Percentiles rank a stretch among this genome's conserved stretches.
These are phyloP conservation scores for Pseudogymnoascus sp. DNA, from an alignment of 2,329 filamentous ascomycete genomes.

Conservation along the genomic window DNA sequence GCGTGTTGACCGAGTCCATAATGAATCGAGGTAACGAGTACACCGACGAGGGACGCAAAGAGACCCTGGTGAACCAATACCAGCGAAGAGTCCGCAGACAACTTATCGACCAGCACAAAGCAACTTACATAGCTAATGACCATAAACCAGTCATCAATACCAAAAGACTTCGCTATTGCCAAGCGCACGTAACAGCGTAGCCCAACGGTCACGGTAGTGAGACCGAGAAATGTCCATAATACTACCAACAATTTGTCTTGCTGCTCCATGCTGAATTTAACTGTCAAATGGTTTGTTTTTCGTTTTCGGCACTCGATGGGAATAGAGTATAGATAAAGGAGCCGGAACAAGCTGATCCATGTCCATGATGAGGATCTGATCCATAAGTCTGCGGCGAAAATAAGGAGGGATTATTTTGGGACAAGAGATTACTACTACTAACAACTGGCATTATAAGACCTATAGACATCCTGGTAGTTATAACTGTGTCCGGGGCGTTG, in stretches of 20 bases:
- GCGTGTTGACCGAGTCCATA: constrained; percentile 20
- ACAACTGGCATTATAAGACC: not conserved
- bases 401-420: not conserved
- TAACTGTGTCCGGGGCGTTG: no score
- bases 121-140: constrained; percentile 14
- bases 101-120: not conserved
- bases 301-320: not conserved
- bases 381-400: not conserved
- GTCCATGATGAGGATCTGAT: not conserved
- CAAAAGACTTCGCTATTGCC: constrained; percentile 16
- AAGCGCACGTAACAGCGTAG: constrained; percentile 17
- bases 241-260: not conserved
- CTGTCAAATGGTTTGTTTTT: not conserved
- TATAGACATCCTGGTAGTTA: not conserved
- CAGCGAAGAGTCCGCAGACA: not conserved
- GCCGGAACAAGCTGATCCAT: not conserved
- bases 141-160: constrained; percentile 19
- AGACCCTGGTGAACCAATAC: not conserved
- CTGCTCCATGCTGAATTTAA: not conserved
- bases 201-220: constrained; percentile 15
- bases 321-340: not conserved
- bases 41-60: not conserved
- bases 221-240: constrained; percentile 10
- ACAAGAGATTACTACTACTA: not conserved
- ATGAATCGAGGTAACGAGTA: constrained; percentile 8